Conservation (phyloP, 441 rosid species). For the Melastoma candidum region DNA sequence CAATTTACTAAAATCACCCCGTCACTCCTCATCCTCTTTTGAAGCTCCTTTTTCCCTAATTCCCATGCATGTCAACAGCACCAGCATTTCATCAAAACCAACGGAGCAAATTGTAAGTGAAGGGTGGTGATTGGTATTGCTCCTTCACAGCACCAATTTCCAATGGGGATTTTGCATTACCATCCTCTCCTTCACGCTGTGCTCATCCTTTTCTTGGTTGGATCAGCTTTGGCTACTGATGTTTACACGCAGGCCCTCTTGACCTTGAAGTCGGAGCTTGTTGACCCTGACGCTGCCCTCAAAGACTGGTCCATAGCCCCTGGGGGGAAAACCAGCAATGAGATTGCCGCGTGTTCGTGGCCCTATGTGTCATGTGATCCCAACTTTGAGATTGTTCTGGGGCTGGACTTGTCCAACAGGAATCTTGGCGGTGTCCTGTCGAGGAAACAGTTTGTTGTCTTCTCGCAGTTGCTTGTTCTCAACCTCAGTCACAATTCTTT, state of each 20-base stretch:
- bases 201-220: slow-evolving; percentile 18
- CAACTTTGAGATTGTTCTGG: slow-evolving; percentile 40
- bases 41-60: slow-evolving; percentile 40
- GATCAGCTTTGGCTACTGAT: slow-evolving; percentile 29
- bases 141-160: slow-evolving; percentile 13
- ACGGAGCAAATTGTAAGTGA: neutral
- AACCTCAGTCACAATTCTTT: slow-evolving; percentile 74
- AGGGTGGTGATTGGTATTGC: slow-evolving; percentile 11
- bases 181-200: slow-evolving; percentile 9
- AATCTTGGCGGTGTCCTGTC: slow-evolving; percentile 54
- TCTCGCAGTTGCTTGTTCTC: slow-evolving; percentile 55
- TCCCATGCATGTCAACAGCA: slow-evolving; percentile 43
- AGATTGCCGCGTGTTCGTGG: slow-evolving; percentile 72
- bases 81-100: slow-evolving; percentile 9
- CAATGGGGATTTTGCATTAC: slow-evolving; percentile 41
- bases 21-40: slow-evolving; percentile 13
- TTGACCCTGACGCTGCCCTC: slow-evolving; percentile 31
- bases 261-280: slow-evolving; percentile 56
- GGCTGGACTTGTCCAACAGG: slow-evolving; percentile 52
- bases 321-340: slow-evolving; percentile 16
- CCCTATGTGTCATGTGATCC: slow-evolving; percentile 64
- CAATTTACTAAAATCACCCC: slow-evolving; percentile 21
- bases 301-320: slow-evolving; percentile 57
- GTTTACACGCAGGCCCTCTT: slow-evolving; percentile 57
- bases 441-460: slow-evolving; percentile 34